Base-by-base conservation (phyloP, 345 rosid species). In the Lagerstroemia speciosa region DNA sequence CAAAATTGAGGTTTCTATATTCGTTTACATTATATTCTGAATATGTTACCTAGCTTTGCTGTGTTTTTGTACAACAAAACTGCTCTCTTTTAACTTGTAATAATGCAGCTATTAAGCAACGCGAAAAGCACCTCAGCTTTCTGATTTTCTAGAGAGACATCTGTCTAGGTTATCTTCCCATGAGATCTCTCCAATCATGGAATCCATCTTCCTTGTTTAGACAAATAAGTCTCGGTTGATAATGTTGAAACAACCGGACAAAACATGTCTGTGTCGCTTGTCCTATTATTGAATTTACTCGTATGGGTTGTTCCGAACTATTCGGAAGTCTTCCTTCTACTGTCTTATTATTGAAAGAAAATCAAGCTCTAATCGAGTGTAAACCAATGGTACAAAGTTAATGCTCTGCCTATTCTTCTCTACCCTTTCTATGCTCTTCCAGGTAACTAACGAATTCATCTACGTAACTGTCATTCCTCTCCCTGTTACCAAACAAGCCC, bases 401-500 rank as follows among this genome's bases (percentile, higher is more conserved):
- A 43, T 66, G 55, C 68, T 45, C 57, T 8, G 37, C 6, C 32
- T 27, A 43, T 12, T 22, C 38, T 52, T 11, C 55, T 5, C 34
- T 10, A 27, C 26, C 53, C 9, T 69, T 3, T 15, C 31, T 34
- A n/a, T 33, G 53, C 55, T 71, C 32, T n/a, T 50, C 69, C 63
- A 71, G 34, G 74, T 71, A 71, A 6, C 24, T 5, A 33, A 65
- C n/a, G 34, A 71, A 71, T 46, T 52, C 69, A 31, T 71, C 74
- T 22, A 71, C 58, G 40, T 41, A 65, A 9, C n/a, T 45, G 20
- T 71, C 64, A 22, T 71, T 71, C 38, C 33, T 33, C 67, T 66
- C 37, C 29, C 31, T 32, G 33, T 48, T 26, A n/a, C 75, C 71
- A 9, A 67, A 36, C 57, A 72, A 41, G 45, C 41, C 30, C 31